phyloP scores from a whole-genome alignment of 2,329 filamentous ascomycete genomes.

The Aspergillus spinulosporus region DNA sequence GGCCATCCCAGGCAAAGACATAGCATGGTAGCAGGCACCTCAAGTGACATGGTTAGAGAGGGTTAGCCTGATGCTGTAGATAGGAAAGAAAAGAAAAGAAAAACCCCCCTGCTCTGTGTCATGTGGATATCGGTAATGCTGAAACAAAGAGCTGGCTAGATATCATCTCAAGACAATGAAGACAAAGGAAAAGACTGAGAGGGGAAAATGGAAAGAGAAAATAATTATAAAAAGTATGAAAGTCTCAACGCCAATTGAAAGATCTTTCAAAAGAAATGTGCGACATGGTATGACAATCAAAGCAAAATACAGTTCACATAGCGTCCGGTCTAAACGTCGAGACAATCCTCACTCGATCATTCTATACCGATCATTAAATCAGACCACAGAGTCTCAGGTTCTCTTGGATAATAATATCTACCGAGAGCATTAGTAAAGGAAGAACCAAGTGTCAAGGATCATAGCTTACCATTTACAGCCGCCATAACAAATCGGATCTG shows the following conservation, averaged over 20 bases:
- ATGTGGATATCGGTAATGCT: constrained; percentile 29
- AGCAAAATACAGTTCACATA: constrained; percentile 34
- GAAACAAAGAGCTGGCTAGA: constrained; percentile 31
- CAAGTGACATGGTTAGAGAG: neutral
- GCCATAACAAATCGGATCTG: constrained; percentile 99
- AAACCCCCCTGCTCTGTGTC: constrained; percentile 27
- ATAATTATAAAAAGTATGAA: constrained; percentile 29
- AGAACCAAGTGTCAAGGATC: neutral
- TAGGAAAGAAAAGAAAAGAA: constrained; percentile 17
- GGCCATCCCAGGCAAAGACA: constrained; percentile 12
- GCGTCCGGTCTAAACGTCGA: constrained; percentile 36
- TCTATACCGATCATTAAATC: constrained; percentile 64
- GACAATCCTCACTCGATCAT: constrained; percentile 28
- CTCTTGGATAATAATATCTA: constrained; percentile 99
- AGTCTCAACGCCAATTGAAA: constrained; percentile 33
- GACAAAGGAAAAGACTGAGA: constrained; percentile 9
- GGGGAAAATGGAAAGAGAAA: constrained; percentile 17
- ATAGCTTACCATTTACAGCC: constrained; percentile 86
- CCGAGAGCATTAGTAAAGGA: constrained; percentile 30
- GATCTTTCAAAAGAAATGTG: constrained; percentile 32
- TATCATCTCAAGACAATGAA: constrained; percentile 31
- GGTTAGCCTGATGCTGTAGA: constrained; percentile 17
- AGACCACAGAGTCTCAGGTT: constrained; percentile 95
- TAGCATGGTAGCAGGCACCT: neutral
- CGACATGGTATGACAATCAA: constrained; percentile 29